A percentile compares a stretch with the other conserved stretches of the same genome.
phyloP scores from a whole-genome alignment of 75 land plant genomes.

The Sequoiadendron giganteum region DNA sequence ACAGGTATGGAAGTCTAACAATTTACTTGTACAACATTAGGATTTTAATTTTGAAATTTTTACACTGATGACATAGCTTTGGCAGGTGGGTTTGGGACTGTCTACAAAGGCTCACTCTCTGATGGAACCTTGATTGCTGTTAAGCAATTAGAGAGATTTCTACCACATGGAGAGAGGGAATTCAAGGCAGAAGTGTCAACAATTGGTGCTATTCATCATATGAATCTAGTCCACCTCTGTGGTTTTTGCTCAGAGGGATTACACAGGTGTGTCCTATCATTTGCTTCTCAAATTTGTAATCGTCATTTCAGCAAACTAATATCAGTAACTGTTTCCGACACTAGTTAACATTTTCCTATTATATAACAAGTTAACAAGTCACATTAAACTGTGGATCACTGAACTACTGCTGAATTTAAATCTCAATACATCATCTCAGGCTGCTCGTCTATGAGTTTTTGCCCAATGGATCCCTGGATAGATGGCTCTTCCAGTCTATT shows the following conservation, averaged over 20 bases:
- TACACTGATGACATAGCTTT: neutral
- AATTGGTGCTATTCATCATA: conserved; percentile 82
- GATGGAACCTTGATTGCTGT: conserved; percentile 56
- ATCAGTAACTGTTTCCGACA: neutral
- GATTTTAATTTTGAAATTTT: conserved; percentile 3
- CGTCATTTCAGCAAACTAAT: neutral
- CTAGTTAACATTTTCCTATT: neutral
- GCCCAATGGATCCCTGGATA: conserved; percentile 42
- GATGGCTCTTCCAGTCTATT: conserved; percentile 22
- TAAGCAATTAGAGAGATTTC: conserved; percentile 44
- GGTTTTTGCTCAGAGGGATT: conserved; percentile 81
- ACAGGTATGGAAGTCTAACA: conserved; percentile 32
- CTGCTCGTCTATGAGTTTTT: conserved; percentile 41
- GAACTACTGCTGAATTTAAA: neutral
- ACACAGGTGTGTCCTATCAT: conserved; percentile 39
- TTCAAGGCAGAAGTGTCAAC: conserved; percentile 78
- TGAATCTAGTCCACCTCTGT: conserved; percentile 65
- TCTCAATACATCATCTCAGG: conserved; percentile 4
- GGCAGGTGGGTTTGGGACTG: conserved; percentile 59
- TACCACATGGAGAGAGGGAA: conserved; percentile 81
- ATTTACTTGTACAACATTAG: neutral
- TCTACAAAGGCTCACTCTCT: conserved; percentile 49
- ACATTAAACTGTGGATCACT: neutral
- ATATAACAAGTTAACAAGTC: neutral
- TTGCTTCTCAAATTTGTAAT: neutral